Conservation (phyloP, 768 basidiomycete species). For the Xerocomellus chrysenteron region DNA sequence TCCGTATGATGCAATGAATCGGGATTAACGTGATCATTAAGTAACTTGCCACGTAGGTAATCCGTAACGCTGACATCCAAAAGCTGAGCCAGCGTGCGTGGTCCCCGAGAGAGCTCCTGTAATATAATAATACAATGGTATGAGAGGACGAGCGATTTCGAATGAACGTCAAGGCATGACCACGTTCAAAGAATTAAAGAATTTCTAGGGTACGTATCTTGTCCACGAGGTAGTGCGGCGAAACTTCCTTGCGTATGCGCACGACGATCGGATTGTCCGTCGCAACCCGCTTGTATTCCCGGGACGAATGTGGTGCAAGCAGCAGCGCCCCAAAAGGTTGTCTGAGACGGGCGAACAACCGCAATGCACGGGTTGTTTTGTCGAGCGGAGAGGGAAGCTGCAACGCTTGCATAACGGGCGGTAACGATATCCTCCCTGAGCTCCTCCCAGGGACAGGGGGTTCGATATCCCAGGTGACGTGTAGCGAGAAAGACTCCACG, state of each 20-base stretch:
- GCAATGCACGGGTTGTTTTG: slow-evolving; percentile 13
- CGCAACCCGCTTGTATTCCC: slow-evolving; percentile 20
- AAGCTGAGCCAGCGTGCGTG: neutral
- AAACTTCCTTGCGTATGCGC: slow-evolving; percentile 6
- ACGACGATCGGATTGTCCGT: slow-evolving; percentile 18
- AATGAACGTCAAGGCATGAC: neutral
- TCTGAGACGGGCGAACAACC: slow-evolving; percentile 10
- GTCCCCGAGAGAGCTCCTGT: neutral
- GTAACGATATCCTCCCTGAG: neutral
- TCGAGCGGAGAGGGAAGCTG: slow-evolving; percentile 15
- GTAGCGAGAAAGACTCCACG: neutral
- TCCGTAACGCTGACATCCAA: neutral
- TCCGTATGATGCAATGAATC: neutral
- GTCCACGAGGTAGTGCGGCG: slow-evolving; percentile 6
- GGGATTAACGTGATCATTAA: neutral
- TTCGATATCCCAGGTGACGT: neutral
- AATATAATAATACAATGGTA: neutral
- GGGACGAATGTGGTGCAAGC: slow-evolving; percentile 5
- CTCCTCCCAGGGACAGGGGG: neutral
- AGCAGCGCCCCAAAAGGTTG: slow-evolving; percentile 19
- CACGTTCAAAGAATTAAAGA: neutral
- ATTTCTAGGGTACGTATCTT: slow-evolving; percentile 18
- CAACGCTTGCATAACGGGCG: neutral
- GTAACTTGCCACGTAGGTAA: neutral
- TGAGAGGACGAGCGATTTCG: neutral